Evolutionary conservation across 495 filamentous ascomycete genomes (phyloP).

Genomic region (Penicillium goetzii): DNA sequence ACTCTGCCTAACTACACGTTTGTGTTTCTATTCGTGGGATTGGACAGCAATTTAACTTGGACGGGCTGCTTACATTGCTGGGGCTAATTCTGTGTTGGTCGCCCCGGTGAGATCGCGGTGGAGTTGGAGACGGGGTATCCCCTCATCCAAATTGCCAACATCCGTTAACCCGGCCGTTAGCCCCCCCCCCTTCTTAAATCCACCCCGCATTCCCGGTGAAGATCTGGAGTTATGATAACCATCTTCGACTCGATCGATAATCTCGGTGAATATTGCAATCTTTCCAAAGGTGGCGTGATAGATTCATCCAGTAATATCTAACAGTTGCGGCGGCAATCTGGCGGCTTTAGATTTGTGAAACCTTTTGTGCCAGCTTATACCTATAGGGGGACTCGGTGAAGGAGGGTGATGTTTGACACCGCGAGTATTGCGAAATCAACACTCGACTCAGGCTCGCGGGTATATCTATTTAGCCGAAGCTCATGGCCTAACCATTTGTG

Average conservation of each 20-base stretch:
- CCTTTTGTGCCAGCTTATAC: background rate
- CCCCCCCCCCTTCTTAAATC: background rate
- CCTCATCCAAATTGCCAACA: slow-evolving; percentile 5
- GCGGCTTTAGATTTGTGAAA: background rate
- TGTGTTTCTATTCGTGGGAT: slow-evolving; percentile 6
- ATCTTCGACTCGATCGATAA: slow-evolving; percentile 12
- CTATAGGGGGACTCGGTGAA: background rate
- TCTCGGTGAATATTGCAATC: slow-evolving; percentile 13
- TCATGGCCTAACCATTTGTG: background rate
- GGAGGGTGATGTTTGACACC: slow-evolving; percentile 4
- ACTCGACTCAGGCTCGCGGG: background rate
- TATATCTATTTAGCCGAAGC: slow-evolving; percentile 2
- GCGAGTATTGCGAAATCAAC: background rate
- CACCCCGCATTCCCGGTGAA: slow-evolving; percentile 31
- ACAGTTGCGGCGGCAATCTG: background rate
- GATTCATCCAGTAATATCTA: background rate
- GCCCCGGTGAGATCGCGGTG: slow-evolving; percentile 26
- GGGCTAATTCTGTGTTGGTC: slow-evolving; percentile 14
- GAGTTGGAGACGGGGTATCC: slow-evolving; percentile 2
- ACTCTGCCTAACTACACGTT: slow-evolving; percentile 9
- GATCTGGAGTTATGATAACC: slow-evolving; percentile 27
- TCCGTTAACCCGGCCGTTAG: no score
- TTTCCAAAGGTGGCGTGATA: slow-evolving; percentile 2
- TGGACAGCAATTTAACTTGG: slow-evolving; percentile 1
- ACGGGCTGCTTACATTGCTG: background rate